Conservation (phyloP, 495 filamentous ascomycete species). For the Lasiosphaeris hirsuta region DNA sequence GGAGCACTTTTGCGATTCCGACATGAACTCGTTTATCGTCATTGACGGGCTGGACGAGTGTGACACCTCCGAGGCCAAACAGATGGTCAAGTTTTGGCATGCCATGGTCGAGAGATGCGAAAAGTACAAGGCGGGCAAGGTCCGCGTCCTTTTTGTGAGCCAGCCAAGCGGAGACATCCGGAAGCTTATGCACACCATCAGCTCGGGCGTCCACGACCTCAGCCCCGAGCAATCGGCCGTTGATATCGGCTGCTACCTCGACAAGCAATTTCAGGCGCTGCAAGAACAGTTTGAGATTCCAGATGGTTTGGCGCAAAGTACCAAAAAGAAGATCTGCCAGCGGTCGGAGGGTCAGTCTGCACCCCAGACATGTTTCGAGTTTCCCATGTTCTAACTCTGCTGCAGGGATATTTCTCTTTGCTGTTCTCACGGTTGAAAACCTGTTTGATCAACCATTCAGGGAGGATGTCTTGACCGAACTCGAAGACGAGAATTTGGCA, state of each 20-base stretch:
- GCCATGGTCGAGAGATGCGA: constrained; percentile 23
- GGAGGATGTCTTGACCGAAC: constrained; percentile 28
- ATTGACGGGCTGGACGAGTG: constrained; percentile 3
- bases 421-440: constrained; percentile 43
- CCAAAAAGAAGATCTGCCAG: constrained; percentile 13
- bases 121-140: constrained; percentile 23
- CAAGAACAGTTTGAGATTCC: constrained; percentile 26
- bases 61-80: constrained; percentile 26
- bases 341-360: constrained; percentile 7
- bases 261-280: constrained; percentile 18
- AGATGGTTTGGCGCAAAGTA: constrained; percentile 5
- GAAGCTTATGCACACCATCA: constrained; percentile 21
- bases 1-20: constrained; percentile 23
- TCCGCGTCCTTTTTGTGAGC: constrained; percentile 40
- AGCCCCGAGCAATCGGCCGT: constrained; percentile 21
- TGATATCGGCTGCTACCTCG: constrained; percentile 33
- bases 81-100: constrained; percentile 26
- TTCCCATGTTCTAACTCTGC: neutral
- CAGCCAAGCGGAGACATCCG: constrained; percentile 35
- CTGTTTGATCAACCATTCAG: constrained; percentile 31
- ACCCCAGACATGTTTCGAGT: no score
- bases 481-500: constrained; percentile 33
- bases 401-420: constrained; percentile 51
- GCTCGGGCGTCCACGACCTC: constrained; percentile 23
- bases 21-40: constrained; percentile 14